Conservation (phyloP, 768 basidiomycete species). For the Trametes coccinea region DNA sequence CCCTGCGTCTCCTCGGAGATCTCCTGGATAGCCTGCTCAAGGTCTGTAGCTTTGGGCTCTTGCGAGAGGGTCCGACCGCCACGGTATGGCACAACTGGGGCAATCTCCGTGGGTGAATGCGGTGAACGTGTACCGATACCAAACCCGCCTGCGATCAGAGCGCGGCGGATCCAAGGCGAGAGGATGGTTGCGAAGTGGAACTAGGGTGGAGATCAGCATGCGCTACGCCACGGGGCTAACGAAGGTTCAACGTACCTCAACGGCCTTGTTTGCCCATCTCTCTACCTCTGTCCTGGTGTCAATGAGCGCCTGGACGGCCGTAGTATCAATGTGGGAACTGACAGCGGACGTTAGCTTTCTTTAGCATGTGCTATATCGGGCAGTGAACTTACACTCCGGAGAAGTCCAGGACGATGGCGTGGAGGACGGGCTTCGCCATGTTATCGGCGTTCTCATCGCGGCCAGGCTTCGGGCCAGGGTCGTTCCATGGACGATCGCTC, state of each 20-base stretch:
- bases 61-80: constrained; percentile 37
- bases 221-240: background rate
- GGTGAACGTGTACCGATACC: constrained; percentile 60
- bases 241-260: constrained; percentile 52
- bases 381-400: constrained; percentile 62
- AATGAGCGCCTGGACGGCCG: constrained; percentile 86
- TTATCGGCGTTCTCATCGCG: constrained; percentile 53
- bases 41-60: constrained; percentile 1
- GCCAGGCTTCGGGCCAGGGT: constrained; percentile 68
- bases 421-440: constrained; percentile 61
- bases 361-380: background rate
- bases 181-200: constrained; percentile 95
- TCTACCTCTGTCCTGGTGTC: constrained; percentile 89
- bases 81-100: constrained; percentile 70
- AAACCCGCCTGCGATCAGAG: constrained; percentile 87
- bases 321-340: constrained; percentile 89
- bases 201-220: constrained; percentile 35
- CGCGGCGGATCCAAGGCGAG: constrained; percentile 92
- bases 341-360: constrained; percentile 1
- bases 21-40: constrained; percentile 13
- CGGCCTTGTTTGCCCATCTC: constrained; percentile 74
- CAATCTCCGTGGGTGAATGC: constrained; percentile 60
- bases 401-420: constrained; percentile 91
- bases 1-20: constrained; percentile 18
- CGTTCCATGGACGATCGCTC: constrained; percentile 92